Evolutionary conservation across 495 filamentous ascomycete genomes (phyloP).

Genomic region (Schizothecium vesticola): DNA sequence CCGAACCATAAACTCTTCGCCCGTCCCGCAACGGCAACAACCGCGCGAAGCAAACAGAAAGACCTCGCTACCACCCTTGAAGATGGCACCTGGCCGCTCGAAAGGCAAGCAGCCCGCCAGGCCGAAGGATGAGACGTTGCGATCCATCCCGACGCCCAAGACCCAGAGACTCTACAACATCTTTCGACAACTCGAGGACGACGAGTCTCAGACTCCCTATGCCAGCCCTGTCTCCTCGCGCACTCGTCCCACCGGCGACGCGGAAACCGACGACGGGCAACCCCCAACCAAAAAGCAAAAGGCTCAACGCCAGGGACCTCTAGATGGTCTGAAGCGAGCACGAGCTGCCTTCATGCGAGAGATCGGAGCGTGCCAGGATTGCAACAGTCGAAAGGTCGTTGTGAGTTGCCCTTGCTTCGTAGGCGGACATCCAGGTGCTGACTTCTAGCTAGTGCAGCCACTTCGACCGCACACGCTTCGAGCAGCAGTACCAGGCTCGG

Average conservation of each 20-base stretch:
- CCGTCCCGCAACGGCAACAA: not conserved
- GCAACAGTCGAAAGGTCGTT: conserved; percentile 20
- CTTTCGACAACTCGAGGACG: not conserved
- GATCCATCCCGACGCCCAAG: not conserved
- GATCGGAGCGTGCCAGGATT: conserved; percentile 22
- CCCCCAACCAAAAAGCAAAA: not conserved
- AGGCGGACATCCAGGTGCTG: not conserved
- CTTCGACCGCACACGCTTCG: conserved; percentile 3
- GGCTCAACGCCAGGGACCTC: conserved; percentile 16
- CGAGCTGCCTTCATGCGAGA: conserved; percentile 26
- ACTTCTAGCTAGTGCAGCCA: conserved; percentile 10
- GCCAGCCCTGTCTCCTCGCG: conserved; percentile 18
- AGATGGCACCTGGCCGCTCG: not conserved
- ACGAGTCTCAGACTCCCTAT: conserved; percentile 2
- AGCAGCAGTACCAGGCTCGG: conserved; percentile 7
- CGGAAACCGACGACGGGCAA: conserved; percentile 5
- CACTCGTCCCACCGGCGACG: not conserved
- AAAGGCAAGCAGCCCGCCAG: not conserved
- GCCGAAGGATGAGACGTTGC: not conserved
- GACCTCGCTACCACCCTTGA: not conserved
- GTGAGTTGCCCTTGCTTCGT: conserved; percentile 10
- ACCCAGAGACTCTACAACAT: not conserved
- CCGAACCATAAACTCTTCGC: not conserved
- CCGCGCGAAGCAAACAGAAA: not conserved
- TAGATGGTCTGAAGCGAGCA: conserved; percentile 9